phyloP scores from a whole-genome alignment of 371 early-diverging fungal genomes.

The Rhizopus delemar region DNA sequence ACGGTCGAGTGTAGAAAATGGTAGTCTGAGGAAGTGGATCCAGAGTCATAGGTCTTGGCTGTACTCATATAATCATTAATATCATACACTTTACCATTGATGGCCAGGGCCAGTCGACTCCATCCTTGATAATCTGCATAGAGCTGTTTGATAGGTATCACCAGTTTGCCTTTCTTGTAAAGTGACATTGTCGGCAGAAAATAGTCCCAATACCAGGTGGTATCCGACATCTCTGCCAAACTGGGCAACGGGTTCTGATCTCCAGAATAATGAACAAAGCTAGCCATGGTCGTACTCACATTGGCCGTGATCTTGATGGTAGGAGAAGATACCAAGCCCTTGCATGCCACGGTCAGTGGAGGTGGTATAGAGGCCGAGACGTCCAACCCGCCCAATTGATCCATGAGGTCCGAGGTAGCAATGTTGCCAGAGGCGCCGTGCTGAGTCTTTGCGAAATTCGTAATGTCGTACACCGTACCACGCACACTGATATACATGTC shows the following conservation, averaged over 20 bases:
- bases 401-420: slow-evolving; percentile 57
- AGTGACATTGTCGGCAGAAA: slow-evolving; percentile 64
- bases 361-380: slow-evolving; percentile 71
- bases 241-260: slow-evolving; percentile 31
- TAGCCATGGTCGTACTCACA: slow-evolving; percentile 18
- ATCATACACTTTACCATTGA: slow-evolving; percentile 78
- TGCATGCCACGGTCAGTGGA: slow-evolving; percentile 65
- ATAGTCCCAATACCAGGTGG: slow-evolving; percentile 68
- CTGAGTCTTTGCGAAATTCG: slow-evolving; percentile 58
- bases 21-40: slow-evolving; percentile 39
- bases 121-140: slow-evolving; percentile 48
- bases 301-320: slow-evolving; percentile 41
- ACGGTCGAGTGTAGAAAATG: slow-evolving; percentile 57
- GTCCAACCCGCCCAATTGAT: slow-evolving; percentile 68
- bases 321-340: slow-evolving; percentile 48
- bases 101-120: slow-evolving; percentile 62
- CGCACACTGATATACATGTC: slow-evolving; percentile 67
- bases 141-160: slow-evolving; percentile 44
- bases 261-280: slow-evolving; percentile 50
- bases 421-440: slow-evolving; percentile 48
- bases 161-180: slow-evolving; percentile 72
- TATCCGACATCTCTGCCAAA: slow-evolving; percentile 30
- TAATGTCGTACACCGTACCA: slow-evolving; percentile 72
- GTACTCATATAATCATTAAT: slow-evolving; percentile 70
- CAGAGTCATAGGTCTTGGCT: slow-evolving; percentile 42